Percentiles rank a stretch among this genome's conserved stretches.
Conservation (phyloP, 73 alveolate genomes). For the Blepharisma japonicum region DNA sequence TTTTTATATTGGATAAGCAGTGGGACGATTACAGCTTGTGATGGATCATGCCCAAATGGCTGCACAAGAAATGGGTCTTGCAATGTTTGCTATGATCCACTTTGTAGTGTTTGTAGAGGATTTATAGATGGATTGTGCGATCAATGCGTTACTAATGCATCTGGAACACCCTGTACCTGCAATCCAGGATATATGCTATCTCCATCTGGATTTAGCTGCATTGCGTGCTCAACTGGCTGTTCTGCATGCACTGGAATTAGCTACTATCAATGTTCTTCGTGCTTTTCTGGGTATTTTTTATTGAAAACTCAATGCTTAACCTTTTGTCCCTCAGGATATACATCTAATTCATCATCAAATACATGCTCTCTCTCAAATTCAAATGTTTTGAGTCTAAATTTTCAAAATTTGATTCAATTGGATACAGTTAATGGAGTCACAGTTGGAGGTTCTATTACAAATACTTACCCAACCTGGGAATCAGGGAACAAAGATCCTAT, state of each 20-base stretch:
- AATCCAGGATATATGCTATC: background rate
- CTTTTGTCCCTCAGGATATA: slow-evolving; percentile 6
- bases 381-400: background rate
- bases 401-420: background rate
- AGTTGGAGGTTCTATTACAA: background rate
- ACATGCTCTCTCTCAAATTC: background rate
- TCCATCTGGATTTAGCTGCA: background rate
- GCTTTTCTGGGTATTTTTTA: background rate
- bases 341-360: background rate
- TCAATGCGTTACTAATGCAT: background rate
- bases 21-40: no score
- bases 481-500: background rate
- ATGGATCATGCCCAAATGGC: no score
- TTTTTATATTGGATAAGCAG: background rate
- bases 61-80: no score
- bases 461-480: background rate
- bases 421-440: background rate
- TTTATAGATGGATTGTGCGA: background rate
- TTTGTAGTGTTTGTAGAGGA: background rate
- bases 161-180: slow-evolving; percentile 18
- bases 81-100: background rate
- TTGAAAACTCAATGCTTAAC: background rate
- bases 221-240: background rate
- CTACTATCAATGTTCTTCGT: background rate
- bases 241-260: background rate